Conservation (phyloP, 1,284 basidiomycete genomes). For the Irpex sp. region DNA sequence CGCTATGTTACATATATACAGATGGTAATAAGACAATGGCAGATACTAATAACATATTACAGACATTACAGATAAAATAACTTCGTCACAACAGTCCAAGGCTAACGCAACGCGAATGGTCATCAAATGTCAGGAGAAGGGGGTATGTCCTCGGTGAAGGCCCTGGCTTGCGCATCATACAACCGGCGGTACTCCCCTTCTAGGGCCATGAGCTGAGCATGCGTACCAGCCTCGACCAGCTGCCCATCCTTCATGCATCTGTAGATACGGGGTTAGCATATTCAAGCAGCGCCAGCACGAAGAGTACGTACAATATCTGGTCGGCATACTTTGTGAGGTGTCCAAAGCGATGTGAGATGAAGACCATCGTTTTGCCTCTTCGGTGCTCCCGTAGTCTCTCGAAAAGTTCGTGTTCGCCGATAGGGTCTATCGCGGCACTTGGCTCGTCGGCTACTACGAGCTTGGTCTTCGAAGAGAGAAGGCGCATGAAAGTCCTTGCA, state of each 20-base stretch:
- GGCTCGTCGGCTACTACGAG: constrained; percentile 11
- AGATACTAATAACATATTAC: not conserved
- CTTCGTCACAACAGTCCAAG: not conserved
- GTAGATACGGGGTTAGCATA: not conserved
- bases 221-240: constrained; percentile 57
- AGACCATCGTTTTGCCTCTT: constrained; percentile 71
- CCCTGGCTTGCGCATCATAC: constrained; percentile 61
- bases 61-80: not conserved
- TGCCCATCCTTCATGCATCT: constrained; percentile 61
- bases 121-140: not conserved
- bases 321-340: constrained; percentile 66
- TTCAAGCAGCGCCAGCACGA: not conserved
- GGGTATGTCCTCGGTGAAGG: constrained; percentile 33
- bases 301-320: constrained; percentile 48
- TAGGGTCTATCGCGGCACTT: constrained; percentile 10
- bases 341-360: constrained; percentile 68
- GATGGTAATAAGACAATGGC: not conserved
- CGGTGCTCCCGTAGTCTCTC: constrained; percentile 53
- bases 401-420: constrained; percentile 41
- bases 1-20: not conserved
- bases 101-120: not conserved
- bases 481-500: constrained; percentile 10
- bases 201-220: constrained; percentile 45
- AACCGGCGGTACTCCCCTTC: constrained; percentile 59
- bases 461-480: constrained; percentile 5